These are phyloP conservation scores for Phytophthora chlamydospora DNA, from an alignment of 352 stramenopile species.

Conservation along the genomic window DNA sequence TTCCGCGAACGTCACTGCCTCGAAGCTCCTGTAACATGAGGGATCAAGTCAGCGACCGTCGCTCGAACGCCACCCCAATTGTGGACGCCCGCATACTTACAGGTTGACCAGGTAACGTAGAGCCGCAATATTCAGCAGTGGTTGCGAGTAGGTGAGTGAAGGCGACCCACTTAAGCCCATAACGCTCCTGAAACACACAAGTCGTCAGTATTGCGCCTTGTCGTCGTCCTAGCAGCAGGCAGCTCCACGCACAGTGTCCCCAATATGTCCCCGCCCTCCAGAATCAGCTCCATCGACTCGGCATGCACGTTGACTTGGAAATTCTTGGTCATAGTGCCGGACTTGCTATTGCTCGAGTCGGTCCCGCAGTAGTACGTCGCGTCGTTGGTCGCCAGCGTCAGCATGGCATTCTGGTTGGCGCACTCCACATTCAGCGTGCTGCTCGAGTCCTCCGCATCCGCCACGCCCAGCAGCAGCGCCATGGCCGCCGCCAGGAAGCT, in stretches of 20 bases:
- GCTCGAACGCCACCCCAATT: background rate
- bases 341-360: background rate
- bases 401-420: background rate
- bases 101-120: background rate
- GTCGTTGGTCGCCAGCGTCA: background rate
- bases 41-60: background rate
- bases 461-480: conserved; percentile 1
- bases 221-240: background rate
- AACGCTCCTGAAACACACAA: conserved; percentile 5
- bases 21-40: conserved; percentile 2
- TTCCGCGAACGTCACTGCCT: conserved; percentile 1
- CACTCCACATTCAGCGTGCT: background rate
- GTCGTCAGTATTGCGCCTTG: background rate
- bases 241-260: conserved; percentile 5
- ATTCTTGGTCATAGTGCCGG: background rate
- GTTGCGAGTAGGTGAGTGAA: background rate
- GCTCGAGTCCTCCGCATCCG: background rate
- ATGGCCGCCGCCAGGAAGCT: conserved; percentile 11
- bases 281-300: background rate
- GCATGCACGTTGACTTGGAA: conserved; percentile 4
- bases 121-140: background rate
- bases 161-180: background rate
- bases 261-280: background rate
- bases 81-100: background rate
- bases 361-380: background rate